These are phyloP conservation scores for Phytophthora kernoviae DNA, from an alignment of 352 stramenopile species.

Conservation along the genomic window DNA sequence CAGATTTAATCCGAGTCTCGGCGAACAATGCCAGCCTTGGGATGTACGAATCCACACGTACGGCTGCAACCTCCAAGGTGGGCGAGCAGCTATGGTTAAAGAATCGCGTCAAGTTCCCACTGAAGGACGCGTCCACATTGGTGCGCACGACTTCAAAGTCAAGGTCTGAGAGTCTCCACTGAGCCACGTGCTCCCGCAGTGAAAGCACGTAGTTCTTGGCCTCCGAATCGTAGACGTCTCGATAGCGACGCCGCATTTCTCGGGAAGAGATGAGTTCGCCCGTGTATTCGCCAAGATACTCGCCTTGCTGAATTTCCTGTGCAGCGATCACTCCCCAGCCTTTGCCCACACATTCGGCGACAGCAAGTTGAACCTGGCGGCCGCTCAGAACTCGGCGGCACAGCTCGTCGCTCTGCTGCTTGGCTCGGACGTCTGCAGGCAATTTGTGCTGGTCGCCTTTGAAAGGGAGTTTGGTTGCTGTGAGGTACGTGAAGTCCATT, in stretches of 20 bases:
- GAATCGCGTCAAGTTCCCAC: slow-evolving; percentile 69
- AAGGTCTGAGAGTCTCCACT: not conserved
- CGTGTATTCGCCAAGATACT: slow-evolving; percentile 69
- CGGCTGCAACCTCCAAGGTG: slow-evolving; percentile 48
- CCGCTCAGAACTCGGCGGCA: slow-evolving; percentile 30
- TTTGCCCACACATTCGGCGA: slow-evolving; percentile 33
- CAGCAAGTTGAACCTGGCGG: slow-evolving; percentile 35
- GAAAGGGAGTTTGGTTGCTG: slow-evolving; percentile 29
- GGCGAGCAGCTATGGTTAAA: slow-evolving; percentile 76
- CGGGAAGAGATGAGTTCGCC: slow-evolving; percentile 59
- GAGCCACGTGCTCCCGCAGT: slow-evolving; percentile 49
- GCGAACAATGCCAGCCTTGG: slow-evolving; percentile 67
- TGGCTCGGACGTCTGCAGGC: slow-evolving; percentile 16
- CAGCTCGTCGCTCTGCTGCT: slow-evolving; percentile 22
- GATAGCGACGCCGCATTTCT: slow-evolving; percentile 47
- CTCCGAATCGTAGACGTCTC: slow-evolving; percentile 24
- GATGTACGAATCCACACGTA: slow-evolving; percentile 64
- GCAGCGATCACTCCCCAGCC: slow-evolving; percentile 52
- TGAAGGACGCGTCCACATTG: slow-evolving; percentile 59
- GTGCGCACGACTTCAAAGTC: slow-evolving; percentile 45
- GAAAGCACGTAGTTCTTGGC: slow-evolving; percentile 60
- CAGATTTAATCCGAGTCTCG: slow-evolving; percentile 21
- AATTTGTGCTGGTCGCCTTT: slow-evolving; percentile 28
- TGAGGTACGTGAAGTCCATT: slow-evolving; percentile 41
- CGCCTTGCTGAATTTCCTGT: slow-evolving; percentile 31